Evolutionary conservation across 345 rosid species (phyloP), one percentile per base, ranked within the genome.

Genomic region (Cochlearia excelsa): DNA sequence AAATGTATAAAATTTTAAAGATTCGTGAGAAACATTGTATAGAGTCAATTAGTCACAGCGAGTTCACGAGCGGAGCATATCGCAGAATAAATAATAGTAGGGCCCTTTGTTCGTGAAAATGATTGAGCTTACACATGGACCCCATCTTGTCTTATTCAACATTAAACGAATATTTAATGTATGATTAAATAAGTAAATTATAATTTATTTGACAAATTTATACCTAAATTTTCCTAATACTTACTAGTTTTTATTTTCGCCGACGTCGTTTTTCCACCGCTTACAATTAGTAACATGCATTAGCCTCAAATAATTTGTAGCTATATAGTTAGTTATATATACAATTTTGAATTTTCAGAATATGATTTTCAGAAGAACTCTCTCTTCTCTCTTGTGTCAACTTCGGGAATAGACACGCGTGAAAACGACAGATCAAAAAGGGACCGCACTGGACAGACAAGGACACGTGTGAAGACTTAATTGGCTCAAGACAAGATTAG

Each of bases 41-140:
- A 43, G 54, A 56, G 62, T 55, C 63, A 44, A 67, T 61, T 28
- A 61, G 59, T 42, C 65, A 47, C 53, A 57, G 67, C 31, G 45
- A 69, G 79, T 72, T 78, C 82, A 78, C 79, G 74, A 63, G 82
- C 61, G 57, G 72, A 57, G 51, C 61, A 69, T 51, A 62, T 38
- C 54, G 3, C 30, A 41, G 46, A 26, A 57, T 34, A 34, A 34
- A 3, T 56, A 75, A 55, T 30, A 38, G 51, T 45, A n/a, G 75
- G 75, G 3, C 56, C 74, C 47, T 69, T 54, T 51, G 42, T 6
- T 41, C 29, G 50, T 50, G 64, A 63, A 56, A 61, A 65, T 78
- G 78, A 78, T 78, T 78, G 77, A 68, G 55, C 56, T 61, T 39
- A 61, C 64, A 8, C 46, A 2, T 7, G 65, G 79, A 26, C 73